A percentile compares a stretch with the other conserved stretches of the same genome.
Evolutionary conservation across 805 yeast species (phyloP).

Genomic region (Helenozyma baotianmanensis): DNA sequence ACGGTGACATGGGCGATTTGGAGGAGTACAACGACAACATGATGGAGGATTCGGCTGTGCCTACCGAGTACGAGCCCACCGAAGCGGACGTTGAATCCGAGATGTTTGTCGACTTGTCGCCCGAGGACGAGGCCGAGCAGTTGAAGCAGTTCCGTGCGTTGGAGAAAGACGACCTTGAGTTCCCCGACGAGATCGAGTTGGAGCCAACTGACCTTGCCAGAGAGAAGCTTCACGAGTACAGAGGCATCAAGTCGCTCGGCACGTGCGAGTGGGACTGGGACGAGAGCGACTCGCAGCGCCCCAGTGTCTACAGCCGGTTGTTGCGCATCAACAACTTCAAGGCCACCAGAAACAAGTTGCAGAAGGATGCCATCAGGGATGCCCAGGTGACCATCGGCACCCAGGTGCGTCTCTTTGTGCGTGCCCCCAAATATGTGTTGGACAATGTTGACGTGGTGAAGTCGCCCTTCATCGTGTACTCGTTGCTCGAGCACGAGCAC

Average conservation of each 20-base stretch:
- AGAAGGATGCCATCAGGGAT: conserved; percentile 52
- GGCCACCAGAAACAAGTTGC: conserved; percentile 64
- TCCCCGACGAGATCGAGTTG: conserved; percentile 93
- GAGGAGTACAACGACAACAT: conserved; percentile 31
- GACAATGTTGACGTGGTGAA: conserved; percentile 39
- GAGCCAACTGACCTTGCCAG: conserved; percentile 70
- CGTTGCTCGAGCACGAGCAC: conserved; percentile 80
- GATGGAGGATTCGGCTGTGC: conserved; percentile 20
- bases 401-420: conserved; percentile 54
- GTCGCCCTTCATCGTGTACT: conserved; percentile 61
- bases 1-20: conserved; percentile 30
- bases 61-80: conserved; percentile 39
- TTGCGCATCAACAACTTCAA: conserved; percentile 71
- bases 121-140: conserved; percentile 83
- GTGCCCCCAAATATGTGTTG: conserved; percentile 47
- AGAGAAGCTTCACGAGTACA: conserved; percentile 69
- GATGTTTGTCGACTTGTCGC: conserved; percentile 65
- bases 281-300: conserved; percentile 72
- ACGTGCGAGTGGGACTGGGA: conserved; percentile 84
- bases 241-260: conserved; percentile 82
- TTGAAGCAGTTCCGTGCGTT: conserved; percentile 59
- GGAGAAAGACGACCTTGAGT: conserved; percentile 82
- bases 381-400: conserved; percentile 53
- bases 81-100: conserved; percentile 44
- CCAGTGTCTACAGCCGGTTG: conserved; percentile 72